Evolutionary conservation across 106 monocot genomes (phyloP), one percentile per base, ranked within the genome.

Genomic region (Gastrodia elata): DNA sequence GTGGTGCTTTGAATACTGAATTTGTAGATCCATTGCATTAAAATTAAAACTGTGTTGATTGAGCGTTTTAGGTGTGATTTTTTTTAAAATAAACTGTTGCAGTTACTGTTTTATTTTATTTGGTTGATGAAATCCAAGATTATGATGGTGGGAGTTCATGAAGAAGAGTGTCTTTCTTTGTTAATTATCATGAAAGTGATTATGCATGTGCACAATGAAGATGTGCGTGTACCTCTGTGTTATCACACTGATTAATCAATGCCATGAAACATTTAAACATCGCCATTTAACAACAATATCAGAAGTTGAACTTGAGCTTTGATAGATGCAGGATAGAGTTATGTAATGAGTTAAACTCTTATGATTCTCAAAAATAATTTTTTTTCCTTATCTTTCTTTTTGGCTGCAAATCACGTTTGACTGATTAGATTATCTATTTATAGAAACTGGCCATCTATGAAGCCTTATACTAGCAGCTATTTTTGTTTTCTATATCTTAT

Each of bases 341-440:
- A 7, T 57, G 25, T 57, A 26, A 57, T 22, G 0, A 57, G 25
- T 57, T 4, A 27, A 25, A 57, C n/a, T 57, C 25, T 26, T n/a
- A n/a, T n/a, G n/a, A n/a, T n/a, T n/a, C n/a, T n/a, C n/a, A n/a
- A n/a, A n/a, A n/a, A n/a, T n/a, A n/a, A 26, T 57, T 57, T 7
- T 24, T 57, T 32, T 61, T 28, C 3, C 28, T 58, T 0, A 24
- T 61, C 32, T 61, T 1, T 2, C 1, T 61, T 61, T 61, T 61
- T 3, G 8, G 2, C 61, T 7, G 10, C 61, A 30, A 32, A 32
- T 32, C 61, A 27, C 32, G 32, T 28, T 32, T 11, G 32, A 33
- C 27, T 59, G 59, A 59, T 61, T 61, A 61, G 61, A 59, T 59
- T 25, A 59, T 59, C 25, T 25, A 59, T 59, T 11, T 26, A 28